Evolutionary conservation across 192 early-diverging fungal species (phyloP).

Genomic region (Helicostylum pulchrum): DNA sequence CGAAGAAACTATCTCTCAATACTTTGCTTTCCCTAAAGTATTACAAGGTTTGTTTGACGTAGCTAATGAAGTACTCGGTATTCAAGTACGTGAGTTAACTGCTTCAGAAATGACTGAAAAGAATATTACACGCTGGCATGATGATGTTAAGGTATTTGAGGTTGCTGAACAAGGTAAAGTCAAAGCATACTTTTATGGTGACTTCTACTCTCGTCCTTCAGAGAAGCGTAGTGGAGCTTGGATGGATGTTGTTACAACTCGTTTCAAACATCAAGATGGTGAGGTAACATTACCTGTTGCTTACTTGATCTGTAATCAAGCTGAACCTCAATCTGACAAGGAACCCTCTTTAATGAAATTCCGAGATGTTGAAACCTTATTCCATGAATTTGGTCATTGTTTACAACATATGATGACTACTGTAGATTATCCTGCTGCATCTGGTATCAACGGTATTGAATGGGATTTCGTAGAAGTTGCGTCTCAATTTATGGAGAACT

Average conservation of each 20-base stretch:
- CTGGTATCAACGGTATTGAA: conserved; percentile 61
- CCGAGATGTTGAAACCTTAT: conserved; percentile 56
- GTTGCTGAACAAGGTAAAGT: conserved; percentile 41
- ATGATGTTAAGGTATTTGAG: conserved; percentile 57
- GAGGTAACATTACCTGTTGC: conserved; percentile 49
- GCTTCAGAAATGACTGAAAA: conserved; percentile 30
- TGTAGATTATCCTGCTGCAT: conserved; percentile 55
- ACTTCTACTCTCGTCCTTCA: conserved; percentile 53
- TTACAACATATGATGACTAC: conserved; percentile 59
- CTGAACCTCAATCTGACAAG: conserved; percentile 37
- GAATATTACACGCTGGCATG: conserved; percentile 48
- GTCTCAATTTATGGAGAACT: conserved; percentile 68
- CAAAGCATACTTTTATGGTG: conserved; percentile 60
- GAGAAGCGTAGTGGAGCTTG: conserved; percentile 60
- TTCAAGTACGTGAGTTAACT: conserved; percentile 45
- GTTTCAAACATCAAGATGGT: conserved; percentile 38
- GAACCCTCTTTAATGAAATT: conserved; percentile 56
- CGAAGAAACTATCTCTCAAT: conserved; percentile 54
- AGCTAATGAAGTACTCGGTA: conserved; percentile 44
- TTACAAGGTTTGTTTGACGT: conserved; percentile 54
- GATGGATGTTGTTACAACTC: conserved; percentile 53
- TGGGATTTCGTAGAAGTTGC: conserved; percentile 64
- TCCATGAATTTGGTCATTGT: conserved; percentile 65
- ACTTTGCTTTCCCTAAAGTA: conserved; percentile 52
- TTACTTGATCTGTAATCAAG: conserved; percentile 60